phyloP scores from a whole-genome alignment of 2,329 filamentous ascomycete genomes.

The Cercospora sp. region DNA sequence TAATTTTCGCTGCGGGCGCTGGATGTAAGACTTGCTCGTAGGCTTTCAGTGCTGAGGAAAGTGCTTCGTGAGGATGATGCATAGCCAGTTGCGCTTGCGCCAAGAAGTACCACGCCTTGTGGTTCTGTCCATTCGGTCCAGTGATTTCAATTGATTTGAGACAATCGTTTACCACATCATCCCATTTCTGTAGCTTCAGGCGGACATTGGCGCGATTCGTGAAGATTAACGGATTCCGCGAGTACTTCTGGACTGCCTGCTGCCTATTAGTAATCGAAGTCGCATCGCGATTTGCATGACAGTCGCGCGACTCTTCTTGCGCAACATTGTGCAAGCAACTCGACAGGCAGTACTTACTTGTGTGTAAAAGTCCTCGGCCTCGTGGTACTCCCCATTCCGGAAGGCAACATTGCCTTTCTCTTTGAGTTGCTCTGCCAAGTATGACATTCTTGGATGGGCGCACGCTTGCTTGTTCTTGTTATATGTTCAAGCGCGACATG shows the following conservation, averaged over 20 bases:
- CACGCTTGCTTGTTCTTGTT: neutral
- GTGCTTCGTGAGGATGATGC: constrained; percentile 69
- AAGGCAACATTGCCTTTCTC: constrained; percentile 64
- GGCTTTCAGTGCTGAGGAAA: constrained; percentile 67
- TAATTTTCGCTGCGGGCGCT: constrained; percentile 60
- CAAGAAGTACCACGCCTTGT: constrained; percentile 79
- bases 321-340: neutral
- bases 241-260: constrained; percentile 72
- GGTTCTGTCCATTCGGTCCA: constrained; percentile 44
- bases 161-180: constrained; percentile 76
- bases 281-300: neutral
- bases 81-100: constrained; percentile 80
- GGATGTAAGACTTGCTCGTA: constrained; percentile 56
- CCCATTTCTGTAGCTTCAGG: constrained; percentile 71
- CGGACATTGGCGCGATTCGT: constrained; percentile 87
- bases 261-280: neutral
- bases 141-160: constrained; percentile 69
- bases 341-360: constrained; percentile 10
- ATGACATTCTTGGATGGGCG: constrained; percentile 23
- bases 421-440: constrained; percentile 50
- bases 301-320: neutral
- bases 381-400: constrained; percentile 62
- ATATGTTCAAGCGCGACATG: neutral
- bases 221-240: constrained; percentile 75
- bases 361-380: constrained; percentile 69